These are phyloP conservation scores for Fragaria nilgerrensis DNA, from an alignment of 306 rosid genomes.

Conservation along the genomic window DNA sequence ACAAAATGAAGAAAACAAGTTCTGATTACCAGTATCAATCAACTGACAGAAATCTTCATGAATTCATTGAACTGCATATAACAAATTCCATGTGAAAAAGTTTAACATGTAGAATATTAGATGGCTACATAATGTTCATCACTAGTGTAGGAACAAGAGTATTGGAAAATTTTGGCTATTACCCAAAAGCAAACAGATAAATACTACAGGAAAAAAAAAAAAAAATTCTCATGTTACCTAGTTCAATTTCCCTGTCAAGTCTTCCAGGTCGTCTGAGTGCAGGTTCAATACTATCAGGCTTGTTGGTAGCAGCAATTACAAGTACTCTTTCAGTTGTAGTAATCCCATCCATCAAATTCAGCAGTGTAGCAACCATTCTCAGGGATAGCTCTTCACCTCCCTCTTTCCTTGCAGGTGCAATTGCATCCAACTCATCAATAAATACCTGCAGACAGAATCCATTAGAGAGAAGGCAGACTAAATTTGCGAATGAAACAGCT, in stretches of 20 bases:
- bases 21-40: neutral
- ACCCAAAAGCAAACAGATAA: constrained; percentile 9
- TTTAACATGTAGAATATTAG: neutral
- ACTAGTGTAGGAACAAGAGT: neutral
- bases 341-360: constrained; percentile 86
- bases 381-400: constrained; percentile 88
- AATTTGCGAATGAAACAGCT: neutral
- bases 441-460: constrained; percentile 54
- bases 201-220: neutral
- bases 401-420: constrained; percentile 85
- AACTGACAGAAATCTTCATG: neutral
- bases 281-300: constrained; percentile 83
- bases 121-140: neutral
- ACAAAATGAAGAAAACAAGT: neutral
- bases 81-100: neutral
- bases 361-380: constrained; percentile 76
- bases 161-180: constrained; percentile 9
- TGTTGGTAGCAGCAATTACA: constrained; percentile 84
- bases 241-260: constrained; percentile 89
- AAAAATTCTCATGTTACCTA: constrained; percentile 46
- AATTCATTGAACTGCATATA: neutral
- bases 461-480: constrained; percentile 15
- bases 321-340: constrained; percentile 60
- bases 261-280: constrained; percentile 95
- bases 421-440: constrained; percentile 91